Evolutionary conservation across 352 stramenopile species (phyloP).

Genomic region (Pythium insidiosum): DNA sequence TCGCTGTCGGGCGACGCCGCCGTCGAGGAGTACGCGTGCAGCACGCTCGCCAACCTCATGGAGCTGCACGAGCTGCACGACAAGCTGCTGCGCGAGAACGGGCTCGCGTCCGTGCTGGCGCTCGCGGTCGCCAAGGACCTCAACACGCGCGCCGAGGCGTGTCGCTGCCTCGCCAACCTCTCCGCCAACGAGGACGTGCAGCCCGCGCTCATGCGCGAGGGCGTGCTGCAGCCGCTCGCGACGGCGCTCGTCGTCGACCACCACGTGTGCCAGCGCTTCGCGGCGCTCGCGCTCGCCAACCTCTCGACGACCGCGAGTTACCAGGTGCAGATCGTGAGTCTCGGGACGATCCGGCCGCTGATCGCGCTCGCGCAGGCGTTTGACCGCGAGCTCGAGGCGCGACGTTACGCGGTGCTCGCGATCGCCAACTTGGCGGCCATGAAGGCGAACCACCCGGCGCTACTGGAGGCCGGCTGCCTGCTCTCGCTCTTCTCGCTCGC

Average conservation of each 20-base stretch:
- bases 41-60: conserved; percentile 93
- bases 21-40: conserved; percentile 92
- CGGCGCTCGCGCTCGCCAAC: conserved; percentile 91
- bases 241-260: conserved; percentile 83
- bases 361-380: conserved; percentile 82
- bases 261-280: conserved; percentile 92
- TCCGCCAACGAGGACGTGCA: conserved; percentile 93
- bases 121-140: conserved; percentile 86
- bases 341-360: conserved; percentile 89
- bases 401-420: conserved; percentile 91
- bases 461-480: conserved; percentile 89
- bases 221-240: conserved; percentile 87
- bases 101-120: conserved; percentile 88
- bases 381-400: conserved; percentile 89
- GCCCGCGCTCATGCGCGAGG: conserved; percentile 87
- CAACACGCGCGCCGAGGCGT: conserved; percentile 89
- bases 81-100: conserved; percentile 93
- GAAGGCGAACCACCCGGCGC: conserved; percentile 90
- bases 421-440: conserved; percentile 94
- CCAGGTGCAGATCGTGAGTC: conserved; percentile 93
- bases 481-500: conserved; percentile 91
- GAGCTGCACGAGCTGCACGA: conserved; percentile 92
- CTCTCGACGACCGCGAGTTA: conserved; percentile 90
- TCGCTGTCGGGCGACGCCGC: conserved; percentile 86
- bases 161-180: conserved; percentile 91